Evolutionary conservation across 2,329 filamentous ascomycete genomes (phyloP), one percentile per base, ranked within the genome.

Genomic region (Cladosporium oxysporum): DNA sequence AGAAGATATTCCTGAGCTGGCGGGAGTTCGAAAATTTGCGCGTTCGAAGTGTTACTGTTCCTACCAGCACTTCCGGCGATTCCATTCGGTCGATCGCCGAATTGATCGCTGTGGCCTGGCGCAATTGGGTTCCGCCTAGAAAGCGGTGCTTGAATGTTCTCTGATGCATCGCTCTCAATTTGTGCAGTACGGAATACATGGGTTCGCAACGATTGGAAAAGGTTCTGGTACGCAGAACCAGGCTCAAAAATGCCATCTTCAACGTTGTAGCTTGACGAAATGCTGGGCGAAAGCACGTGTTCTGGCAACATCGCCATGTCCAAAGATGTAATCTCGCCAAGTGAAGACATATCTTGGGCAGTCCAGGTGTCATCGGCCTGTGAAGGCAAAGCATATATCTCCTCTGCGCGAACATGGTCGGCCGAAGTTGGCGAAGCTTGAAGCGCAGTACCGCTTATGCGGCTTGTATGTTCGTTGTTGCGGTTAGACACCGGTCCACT

Each of bases 241-340:
- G 66, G 68, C 18, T 67, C 65, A 21, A 69, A 70, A 37, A 69
- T 69, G n/a, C 66, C 63, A 26, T 69, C 68, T 29, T 67, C 66
- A 14, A 52, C n/a, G 21, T 28, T n/a, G 21, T 53, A 44, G 12
- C 65, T 37, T 23, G 52, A 65, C 16, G 62, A 58, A n/a, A 59
- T 31, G 26, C 53, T 58, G 21, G 53, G 53, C 50, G 53, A 65
- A 14, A 59, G 10, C 14, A 50, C 29, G 4, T 59, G 41, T n/a
- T 65, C 23, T n/a, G 57, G 28, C 16, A 59, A 18, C 23, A 44
- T 41, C 4, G n/a, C 37, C 1, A 59, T 16, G 7, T 31, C 29
- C 18, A 58, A 49, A 18, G 23, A 35, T 16, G 33, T 2, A 16
- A 55, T 58, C 7, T 33, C 28, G 16, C 18, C 50, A 23, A 58